phyloP scores from a whole-genome alignment of 805 yeast species.

The Maudiozyma saulgeensis region DNA sequence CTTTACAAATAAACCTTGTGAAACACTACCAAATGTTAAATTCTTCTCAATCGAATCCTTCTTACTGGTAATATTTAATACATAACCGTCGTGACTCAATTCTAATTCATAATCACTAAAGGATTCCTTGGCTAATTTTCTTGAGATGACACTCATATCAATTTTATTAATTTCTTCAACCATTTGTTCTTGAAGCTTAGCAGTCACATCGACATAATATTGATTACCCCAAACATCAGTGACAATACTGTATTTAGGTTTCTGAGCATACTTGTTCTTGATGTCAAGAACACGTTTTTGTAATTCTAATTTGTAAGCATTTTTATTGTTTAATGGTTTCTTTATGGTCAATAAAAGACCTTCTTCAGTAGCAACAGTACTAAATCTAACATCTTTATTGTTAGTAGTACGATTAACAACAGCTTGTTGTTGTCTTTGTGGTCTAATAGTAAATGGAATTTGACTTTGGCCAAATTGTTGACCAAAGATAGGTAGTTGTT shows the following conservation, averaged over 20 bases:
- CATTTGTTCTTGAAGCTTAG: constrained; percentile 13
- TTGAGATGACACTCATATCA: constrained; percentile 13
- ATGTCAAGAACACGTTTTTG: constrained; percentile 8
- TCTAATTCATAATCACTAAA: constrained; percentile 24
- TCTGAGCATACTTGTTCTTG: constrained; percentile 5
- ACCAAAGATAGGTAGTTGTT: constrained; percentile 14
- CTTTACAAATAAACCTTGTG: constrained; percentile 18
- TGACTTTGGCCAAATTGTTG: too few species aligned
- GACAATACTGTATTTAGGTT: constrained; percentile 18
- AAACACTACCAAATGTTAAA: constrained; percentile 12
- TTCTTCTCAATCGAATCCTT: constrained; percentile 15
- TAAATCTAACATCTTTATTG: background rate
- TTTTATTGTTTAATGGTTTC: constrained; percentile 12
- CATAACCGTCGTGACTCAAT: constrained; percentile 19
- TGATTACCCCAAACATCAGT: constrained; percentile 24
- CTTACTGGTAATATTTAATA: constrained; percentile 14
- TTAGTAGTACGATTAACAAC: background rate
- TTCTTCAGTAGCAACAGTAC: background rate
- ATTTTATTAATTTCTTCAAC: constrained; percentile 9
- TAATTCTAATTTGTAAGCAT: constrained; percentile 14
- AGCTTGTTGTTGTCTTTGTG: too few species aligned
- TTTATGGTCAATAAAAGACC: constrained; percentile 11
- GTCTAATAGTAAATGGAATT: too few species aligned
- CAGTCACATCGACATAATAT: constrained; percentile 23
- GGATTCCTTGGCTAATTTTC: constrained; percentile 17